These are phyloP conservation scores for Amphichorda felina DNA, from an alignment of 2,329 filamentous ascomycete genomes.

Conservation along the genomic window DNA sequence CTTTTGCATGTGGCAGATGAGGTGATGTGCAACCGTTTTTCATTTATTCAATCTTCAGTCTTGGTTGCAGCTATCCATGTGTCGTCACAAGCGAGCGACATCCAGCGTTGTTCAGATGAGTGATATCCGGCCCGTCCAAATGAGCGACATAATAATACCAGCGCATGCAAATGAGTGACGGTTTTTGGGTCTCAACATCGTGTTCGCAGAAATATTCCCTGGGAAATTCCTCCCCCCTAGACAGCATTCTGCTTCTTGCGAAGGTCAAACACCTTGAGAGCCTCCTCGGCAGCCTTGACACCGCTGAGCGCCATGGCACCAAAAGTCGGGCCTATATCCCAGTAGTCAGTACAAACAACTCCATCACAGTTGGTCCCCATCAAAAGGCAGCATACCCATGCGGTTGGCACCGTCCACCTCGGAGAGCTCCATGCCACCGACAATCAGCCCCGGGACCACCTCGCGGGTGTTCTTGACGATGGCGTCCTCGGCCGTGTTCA, in stretches of 20 bases:
- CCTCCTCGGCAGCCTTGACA: slow-evolving; percentile 86
- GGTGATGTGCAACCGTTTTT: too few relatives aligned
- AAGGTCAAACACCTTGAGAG: slow-evolving; percentile 62
- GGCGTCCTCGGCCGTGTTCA: slow-evolving; percentile 83
- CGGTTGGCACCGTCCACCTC: slow-evolving; percentile 86
- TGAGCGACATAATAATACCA: too few relatives aligned
- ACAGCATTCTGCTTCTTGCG: slow-evolving; percentile 67
- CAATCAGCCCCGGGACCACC: slow-evolving; percentile 75
- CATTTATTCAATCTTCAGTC: too few relatives aligned
- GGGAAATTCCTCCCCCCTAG: slow-evolving; percentile 15
- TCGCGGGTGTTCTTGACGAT: slow-evolving; percentile 89
- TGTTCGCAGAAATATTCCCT: too few relatives aligned
- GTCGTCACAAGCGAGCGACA: too few relatives aligned
- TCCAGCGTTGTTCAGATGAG: too few relatives aligned
- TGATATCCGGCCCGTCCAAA: too few relatives aligned
- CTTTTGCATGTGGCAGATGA: too few relatives aligned
- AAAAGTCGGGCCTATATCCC: slow-evolving; percentile 52
- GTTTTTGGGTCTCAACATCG: too few relatives aligned
- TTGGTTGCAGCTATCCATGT: too few relatives aligned
- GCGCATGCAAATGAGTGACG: too few relatives aligned
- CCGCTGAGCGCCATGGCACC: slow-evolving; percentile 81
- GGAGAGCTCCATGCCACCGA: slow-evolving; percentile 90
- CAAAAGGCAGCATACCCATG: slow-evolving; percentile 53
- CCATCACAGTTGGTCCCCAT: too few relatives aligned
- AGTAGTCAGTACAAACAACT: neutral